Evolutionary conservation across 139 green algal genomes (phyloP), one percentile per base, ranked within the genome.

Genomic region (Zygnema cylindricum): DNA sequence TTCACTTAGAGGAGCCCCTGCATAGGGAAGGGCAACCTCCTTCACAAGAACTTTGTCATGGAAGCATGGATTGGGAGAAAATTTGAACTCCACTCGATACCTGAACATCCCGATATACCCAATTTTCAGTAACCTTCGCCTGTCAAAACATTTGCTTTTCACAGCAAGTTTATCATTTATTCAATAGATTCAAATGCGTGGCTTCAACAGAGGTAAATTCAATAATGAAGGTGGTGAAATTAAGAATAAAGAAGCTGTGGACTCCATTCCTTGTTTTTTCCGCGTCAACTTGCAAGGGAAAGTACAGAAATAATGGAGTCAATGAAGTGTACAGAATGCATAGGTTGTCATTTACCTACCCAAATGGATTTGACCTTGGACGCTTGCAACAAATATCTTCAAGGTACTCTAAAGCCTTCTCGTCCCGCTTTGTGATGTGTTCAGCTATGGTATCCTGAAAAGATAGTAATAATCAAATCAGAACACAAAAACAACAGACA

Each of bases 71-170:
- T 84, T 84, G 22, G 3, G 32, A 3, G n/a, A 2, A 7, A 84
- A 84, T 32, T 43, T 35, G 30, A 84, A 84, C 77, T 84, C 77
- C 77, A 84, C 77, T 32, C 77, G n/a, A 39, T n/a, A 84, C 77
- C 77, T 84, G 77, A 23, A 41, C 30, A 43, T 3, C 69, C 69
- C 3, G n/a, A 84, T 41, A 43, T 40, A 3, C 77, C 2, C 77
- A 43, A 43, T 41, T 63, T 16, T 16, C 16, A 3, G 38, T 16
- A 79, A 79, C 71, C 16, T 79, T 16, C 38, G 16, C 7, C 3
- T 23, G 3, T 79, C 21, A 25, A 79, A 7, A 16, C 3, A 16
- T 43, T 54, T 7, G 38, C 71, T 79, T 54, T 16, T 79, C 7
- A 79, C n/a, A n/a, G n/a, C n/a, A n/a, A n/a, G n/a, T n/a, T 30